Evolutionary conservation across 202 grass and related monocot genomes (phyloP).

Genomic region (Miscanthus sacchariflorus): DNA sequence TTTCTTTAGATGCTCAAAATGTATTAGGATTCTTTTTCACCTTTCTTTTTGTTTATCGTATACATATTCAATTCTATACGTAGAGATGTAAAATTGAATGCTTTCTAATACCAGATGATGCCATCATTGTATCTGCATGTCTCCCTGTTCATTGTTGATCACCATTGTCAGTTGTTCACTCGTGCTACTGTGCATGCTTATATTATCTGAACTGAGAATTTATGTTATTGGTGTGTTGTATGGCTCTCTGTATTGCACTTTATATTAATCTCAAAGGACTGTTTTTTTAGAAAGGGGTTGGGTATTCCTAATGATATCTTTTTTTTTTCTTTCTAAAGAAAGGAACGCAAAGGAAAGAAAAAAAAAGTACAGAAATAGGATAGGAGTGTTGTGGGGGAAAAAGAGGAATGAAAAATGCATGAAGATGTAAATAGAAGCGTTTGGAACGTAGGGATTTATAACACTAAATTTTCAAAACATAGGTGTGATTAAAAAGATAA

Average conservation of each 20-base stretch:
- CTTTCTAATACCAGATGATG: conserved; percentile 44
- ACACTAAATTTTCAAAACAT: no score
- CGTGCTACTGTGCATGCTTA: neutral
- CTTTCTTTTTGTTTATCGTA: conserved; percentile 49
- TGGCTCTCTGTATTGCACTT: neutral
- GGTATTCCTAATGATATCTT: no score
- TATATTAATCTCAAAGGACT: neutral
- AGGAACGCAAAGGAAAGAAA: no score
- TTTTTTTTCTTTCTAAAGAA: no score
- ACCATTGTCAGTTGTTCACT: neutral
- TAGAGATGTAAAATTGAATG: conserved; percentile 62
- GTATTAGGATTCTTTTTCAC: conserved; percentile 27
- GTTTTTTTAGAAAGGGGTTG: neutral
- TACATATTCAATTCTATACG: conserved; percentile 51
- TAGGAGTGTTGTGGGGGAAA: no score
- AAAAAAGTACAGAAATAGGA: no score
- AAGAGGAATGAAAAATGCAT: no score
- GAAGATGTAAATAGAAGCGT: no score
- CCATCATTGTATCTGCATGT: conserved; percentile 11
- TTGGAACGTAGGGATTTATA: no score
- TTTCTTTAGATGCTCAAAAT: conserved; percentile 30
- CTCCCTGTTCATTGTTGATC: neutral
- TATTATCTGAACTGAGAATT: neutral
- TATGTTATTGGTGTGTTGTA: neutral
- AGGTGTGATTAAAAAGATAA: no score